phyloP scores from a whole-genome alignment of 169 alveolate species.

The Eimeria falciformis region DNA sequence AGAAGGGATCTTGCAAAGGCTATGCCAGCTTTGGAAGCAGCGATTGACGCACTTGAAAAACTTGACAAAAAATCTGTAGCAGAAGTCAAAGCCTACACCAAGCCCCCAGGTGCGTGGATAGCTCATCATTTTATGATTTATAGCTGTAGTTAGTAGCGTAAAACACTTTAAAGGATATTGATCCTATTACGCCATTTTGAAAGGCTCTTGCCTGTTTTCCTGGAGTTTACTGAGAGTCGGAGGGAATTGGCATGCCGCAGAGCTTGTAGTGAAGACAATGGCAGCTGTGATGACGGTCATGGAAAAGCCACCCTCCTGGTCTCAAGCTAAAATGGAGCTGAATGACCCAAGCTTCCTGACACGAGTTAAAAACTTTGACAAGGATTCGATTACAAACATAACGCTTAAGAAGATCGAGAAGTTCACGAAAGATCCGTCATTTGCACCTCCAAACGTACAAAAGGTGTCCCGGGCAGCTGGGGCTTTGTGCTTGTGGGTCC shows the following conservation, averaged over 20 bases:
- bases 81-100: constrained; percentile 89
- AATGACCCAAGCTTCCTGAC: constrained; percentile 95
- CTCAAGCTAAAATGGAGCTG: constrained; percentile 94
- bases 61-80: constrained; percentile 96
- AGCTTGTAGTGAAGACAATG: constrained; percentile 94
- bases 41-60: constrained; percentile 96
- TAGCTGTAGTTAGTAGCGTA: background rate
- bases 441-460: constrained; percentile 92
- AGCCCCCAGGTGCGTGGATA: constrained; percentile 78
- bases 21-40: constrained; percentile 96
- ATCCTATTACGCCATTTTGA: background rate
- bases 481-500: constrained; percentile 96
- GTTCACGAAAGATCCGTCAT: constrained; percentile 91
- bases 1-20: constrained; percentile 96
- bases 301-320: constrained; percentile 95
- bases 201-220: too few relatives aligned
- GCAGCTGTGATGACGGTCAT: constrained; percentile 95
- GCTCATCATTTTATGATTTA: background rate
- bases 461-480: constrained; percentile 95
- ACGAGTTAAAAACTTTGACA: constrained; percentile 92
- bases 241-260: constrained; percentile 71
- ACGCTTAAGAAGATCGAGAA: constrained; percentile 90
- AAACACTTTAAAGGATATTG: background rate
- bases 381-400: constrained; percentile 91
- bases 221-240: too few relatives aligned